These are phyloP conservation scores for Ogataea hybrid DNA, from an alignment of 1,139 yeast genomes.

Conservation along the genomic window DNA sequence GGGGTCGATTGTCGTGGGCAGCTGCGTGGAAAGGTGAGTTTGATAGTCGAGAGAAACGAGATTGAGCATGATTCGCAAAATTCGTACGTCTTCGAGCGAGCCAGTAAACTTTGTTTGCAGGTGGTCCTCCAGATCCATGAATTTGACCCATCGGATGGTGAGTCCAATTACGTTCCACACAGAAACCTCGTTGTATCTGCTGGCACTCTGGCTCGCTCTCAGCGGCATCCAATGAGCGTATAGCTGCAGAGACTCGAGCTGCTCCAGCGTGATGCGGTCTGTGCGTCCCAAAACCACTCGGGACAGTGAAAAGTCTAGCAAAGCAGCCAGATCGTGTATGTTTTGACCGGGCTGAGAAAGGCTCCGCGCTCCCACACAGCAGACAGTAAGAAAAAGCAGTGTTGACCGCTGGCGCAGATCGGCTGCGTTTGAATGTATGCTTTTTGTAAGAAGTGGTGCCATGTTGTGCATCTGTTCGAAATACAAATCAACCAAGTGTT, in stretches of 20 bases:
- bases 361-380: conserved; percentile 12
- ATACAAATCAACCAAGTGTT: conserved; percentile 12
- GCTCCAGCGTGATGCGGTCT: conserved; percentile 13
- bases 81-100: conserved; percentile 11
- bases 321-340: conserved; percentile 10
- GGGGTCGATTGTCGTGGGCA: conserved; percentile 18
- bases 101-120: background rate
- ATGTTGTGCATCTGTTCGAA: conserved; percentile 14
- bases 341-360: conserved; percentile 2
- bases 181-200: conserved; percentile 13
- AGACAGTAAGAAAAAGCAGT: conserved; percentile 11
- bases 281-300: conserved; percentile 11
- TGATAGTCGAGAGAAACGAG: conserved; percentile 17
- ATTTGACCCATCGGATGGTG: conserved; percentile 16
- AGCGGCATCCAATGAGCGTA: conserved; percentile 20
- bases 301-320: conserved; percentile 12
- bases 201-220: background rate
- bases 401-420: conserved; percentile 12
- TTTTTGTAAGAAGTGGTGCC: conserved; percentile 16
- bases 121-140: conserved; percentile 12
- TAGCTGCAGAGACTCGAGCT: conserved; percentile 13
- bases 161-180: conserved; percentile 16
- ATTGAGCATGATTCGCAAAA: conserved; percentile 14
- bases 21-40: conserved; percentile 15
- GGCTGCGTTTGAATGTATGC: conserved; percentile 13